These are phyloP conservation scores for Breviolum minutum DNA, from an alignment of 73 alveolate genomes.

Conservation along the genomic window DNA sequence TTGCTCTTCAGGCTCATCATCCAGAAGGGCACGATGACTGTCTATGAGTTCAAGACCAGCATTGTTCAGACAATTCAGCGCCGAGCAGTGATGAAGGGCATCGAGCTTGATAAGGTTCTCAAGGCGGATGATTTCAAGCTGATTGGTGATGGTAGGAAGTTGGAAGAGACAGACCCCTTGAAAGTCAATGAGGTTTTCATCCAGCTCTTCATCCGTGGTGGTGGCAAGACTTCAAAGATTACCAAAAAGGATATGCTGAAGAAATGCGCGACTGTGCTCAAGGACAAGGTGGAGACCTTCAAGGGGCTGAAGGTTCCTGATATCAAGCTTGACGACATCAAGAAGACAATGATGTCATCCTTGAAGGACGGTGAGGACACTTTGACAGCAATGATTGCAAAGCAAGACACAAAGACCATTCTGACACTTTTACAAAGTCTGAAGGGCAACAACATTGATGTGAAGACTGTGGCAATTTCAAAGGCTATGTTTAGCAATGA, in stretches of 20 bases:
- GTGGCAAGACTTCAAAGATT: not conserved
- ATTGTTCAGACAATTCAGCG: not conserved
- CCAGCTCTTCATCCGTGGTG: not conserved
- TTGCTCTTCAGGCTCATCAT: constrained; percentile 8
- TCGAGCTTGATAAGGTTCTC: not conserved
- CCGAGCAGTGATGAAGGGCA: not conserved
- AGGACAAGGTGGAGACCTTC: constrained; percentile 5
- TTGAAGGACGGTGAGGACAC: not conserved
- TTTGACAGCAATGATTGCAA: not conserved
- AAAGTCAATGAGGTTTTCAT: not conserved
- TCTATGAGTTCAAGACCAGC: not conserved
- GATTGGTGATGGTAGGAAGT: not conserved
- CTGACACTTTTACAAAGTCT: not conserved
- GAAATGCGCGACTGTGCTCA: not conserved
- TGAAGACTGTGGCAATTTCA: not conserved
- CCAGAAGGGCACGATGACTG: not conserved
- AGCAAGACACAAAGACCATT: constrained; percentile 2
- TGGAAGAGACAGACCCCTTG: not conserved
- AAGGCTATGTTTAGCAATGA: not conserved
- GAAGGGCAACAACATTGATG: not conserved
- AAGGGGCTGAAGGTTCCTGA: not conserved
- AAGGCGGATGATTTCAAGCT: not conserved
- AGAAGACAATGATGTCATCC: not conserved
- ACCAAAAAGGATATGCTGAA: not conserved
- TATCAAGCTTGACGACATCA: not conserved